These are phyloP conservation scores for Clitopilus passeckerianus DNA, from an alignment of 768 basidiomycete genomes.

Conservation along the genomic window DNA sequence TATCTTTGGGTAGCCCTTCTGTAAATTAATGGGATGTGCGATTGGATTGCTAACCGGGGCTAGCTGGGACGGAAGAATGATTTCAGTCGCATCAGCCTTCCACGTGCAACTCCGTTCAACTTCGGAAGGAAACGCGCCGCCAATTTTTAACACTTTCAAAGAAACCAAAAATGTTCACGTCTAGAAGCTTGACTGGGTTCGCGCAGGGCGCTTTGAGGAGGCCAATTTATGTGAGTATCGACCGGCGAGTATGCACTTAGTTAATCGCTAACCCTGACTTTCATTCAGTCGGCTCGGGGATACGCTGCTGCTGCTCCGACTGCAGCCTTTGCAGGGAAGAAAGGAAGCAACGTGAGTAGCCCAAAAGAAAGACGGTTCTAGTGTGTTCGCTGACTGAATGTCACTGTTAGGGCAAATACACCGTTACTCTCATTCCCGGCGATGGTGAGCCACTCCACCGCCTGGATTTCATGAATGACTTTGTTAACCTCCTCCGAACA, in stretches of 20 bases:
- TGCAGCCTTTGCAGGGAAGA: slow-evolving; percentile 87
- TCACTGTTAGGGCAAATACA: slow-evolving; percentile 85
- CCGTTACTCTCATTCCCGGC: slow-evolving; percentile 93
- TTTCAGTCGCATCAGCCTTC: neutral
- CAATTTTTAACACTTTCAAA: slow-evolving; percentile 9
- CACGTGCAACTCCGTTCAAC: neutral
- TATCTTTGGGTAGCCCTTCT: slow-evolving; percentile 5
- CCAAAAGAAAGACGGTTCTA: neutral
- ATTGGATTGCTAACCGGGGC: neutral
- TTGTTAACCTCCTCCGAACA: slow-evolving; percentile 23
- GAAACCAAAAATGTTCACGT: slow-evolving; percentile 47
- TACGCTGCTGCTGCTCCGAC: slow-evolving; percentile 82
- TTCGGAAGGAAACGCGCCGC: slow-evolving; percentile 15
- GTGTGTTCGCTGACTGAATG: neutral
- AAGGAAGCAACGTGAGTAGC: slow-evolving; percentile 72
- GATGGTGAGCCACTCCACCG: slow-evolving; percentile 67
- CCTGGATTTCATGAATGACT: slow-evolving; percentile 2
- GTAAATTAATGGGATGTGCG: slow-evolving; percentile 8
- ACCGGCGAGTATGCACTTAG: neutral
- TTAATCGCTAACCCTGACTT: slow-evolving; percentile 3
- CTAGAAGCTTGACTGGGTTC: slow-evolving; percentile 50
- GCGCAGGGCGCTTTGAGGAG: slow-evolving; percentile 44
- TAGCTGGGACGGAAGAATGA: neutral
- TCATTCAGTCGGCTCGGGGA: slow-evolving; percentile 24
- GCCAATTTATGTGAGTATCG: slow-evolving; percentile 39